phyloP scores from a whole-genome alignment of 2,329 filamentous ascomycete species.

The Diaporthe batatas region DNA sequence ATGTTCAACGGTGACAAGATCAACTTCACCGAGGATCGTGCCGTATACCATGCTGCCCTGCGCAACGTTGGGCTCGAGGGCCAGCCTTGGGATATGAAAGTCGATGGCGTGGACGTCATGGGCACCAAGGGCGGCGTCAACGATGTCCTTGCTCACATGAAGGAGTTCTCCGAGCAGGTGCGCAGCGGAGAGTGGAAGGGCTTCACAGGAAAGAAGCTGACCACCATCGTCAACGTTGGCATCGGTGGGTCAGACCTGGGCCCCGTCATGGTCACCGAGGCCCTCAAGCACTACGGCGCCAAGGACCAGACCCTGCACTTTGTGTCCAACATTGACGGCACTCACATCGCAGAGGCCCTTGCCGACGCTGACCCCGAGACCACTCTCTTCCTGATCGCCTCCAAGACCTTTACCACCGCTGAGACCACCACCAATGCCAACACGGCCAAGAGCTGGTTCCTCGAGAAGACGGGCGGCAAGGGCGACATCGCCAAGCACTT shows the following conservation, averaged over 20 bases:
- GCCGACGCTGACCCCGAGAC: slow-evolving; percentile 93
- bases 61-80: slow-evolving; percentile 80
- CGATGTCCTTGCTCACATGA: slow-evolving; percentile 94
- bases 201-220: slow-evolving; percentile 96
- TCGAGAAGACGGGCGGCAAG: slow-evolving; percentile 81
- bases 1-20: slow-evolving; percentile 99
- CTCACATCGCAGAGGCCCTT: slow-evolving; percentile 95
- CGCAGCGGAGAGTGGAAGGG: slow-evolving; percentile 97
- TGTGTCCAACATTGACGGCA: slow-evolving; percentile 99
- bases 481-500: slow-evolving; percentile 98
- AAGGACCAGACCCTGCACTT: slow-evolving; percentile 92
- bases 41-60: slow-evolving; percentile 94
- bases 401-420: slow-evolving; percentile 99
- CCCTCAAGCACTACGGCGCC: slow-evolving; percentile 93
- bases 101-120: slow-evolving; percentile 93
- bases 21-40: slow-evolving; percentile 98
- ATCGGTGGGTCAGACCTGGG: slow-evolving; percentile 99
- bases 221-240: slow-evolving; percentile 96
- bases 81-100: slow-evolving; percentile 78
- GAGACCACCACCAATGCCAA: slow-evolving; percentile 98
- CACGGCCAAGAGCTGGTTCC: slow-evolving; percentile 97
- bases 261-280: slow-evolving; percentile 98
- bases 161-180: slow-evolving; percentile 96
- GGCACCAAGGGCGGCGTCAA: slow-evolving; percentile 90
- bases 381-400: slow-evolving; percentile 97